Percentiles rank a stretch among this genome's conserved stretches.
phyloP scores from a whole-genome alignment of 805 yeast genomes.

The Nakazawaea wickerhamii region DNA sequence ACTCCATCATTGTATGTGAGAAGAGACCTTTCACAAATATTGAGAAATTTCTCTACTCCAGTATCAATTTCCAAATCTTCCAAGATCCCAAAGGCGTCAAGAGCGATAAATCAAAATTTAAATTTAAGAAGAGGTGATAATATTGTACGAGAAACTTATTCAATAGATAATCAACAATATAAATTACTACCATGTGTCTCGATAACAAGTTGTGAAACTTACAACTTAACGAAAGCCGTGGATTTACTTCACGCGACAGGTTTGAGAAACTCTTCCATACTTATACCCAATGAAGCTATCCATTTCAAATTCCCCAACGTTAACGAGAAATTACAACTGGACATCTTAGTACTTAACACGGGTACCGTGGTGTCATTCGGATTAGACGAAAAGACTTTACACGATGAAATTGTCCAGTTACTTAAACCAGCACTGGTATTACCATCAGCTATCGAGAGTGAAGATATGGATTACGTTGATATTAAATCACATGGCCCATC shows the following conservation, averaged over 20 bases:
- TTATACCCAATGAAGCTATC: slow-evolving; percentile 68
- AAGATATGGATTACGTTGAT: slow-evolving; percentile 79
- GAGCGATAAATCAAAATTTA: slow-evolving; percentile 7
- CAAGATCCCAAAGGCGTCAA: slow-evolving; percentile 11
- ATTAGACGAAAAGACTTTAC: slow-evolving; percentile 48
- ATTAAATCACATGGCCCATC: slow-evolving; percentile 15
- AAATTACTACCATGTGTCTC: slow-evolving; percentile 49
- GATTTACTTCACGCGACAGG: slow-evolving; percentile 33
- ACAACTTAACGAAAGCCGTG: slow-evolving; percentile 49
- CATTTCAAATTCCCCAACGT: slow-evolving; percentile 38
- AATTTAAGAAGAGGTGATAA: slow-evolving; percentile 10
- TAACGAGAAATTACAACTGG: slow-evolving; percentile 30
- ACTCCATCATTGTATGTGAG: too few species aligned
- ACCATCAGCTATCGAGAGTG: slow-evolving; percentile 58
- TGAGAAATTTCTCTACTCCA: background rate
- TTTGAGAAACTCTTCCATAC: slow-evolving; percentile 27
- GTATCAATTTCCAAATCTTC: background rate
- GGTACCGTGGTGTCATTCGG: slow-evolving; percentile 90
- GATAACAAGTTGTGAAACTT: slow-evolving; percentile 66
- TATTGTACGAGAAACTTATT: background rate
- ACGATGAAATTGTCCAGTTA: slow-evolving; percentile 45
- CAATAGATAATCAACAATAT: background rate
- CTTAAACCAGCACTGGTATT: slow-evolving; percentile 43
- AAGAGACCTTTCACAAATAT: background rate
- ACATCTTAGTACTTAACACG: slow-evolving; percentile 63